phyloP scores from a whole-genome alignment of 108 stramenopile genomes.

The Cyclotella distinguenda region DNA sequence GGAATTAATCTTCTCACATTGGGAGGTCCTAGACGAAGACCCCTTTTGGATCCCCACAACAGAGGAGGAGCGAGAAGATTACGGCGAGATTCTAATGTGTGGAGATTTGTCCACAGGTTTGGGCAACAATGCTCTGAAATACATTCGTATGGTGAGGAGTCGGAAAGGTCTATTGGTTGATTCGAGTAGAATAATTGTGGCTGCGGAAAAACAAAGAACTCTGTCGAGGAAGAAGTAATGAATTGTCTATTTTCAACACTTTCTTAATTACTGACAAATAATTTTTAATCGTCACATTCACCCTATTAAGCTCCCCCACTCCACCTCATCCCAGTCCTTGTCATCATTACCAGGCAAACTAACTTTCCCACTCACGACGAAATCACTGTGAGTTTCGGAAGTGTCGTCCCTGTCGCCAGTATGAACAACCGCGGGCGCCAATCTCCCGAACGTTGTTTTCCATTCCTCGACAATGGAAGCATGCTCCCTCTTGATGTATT shows the following conservation, averaged over 20 bases:
- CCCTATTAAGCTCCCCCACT: constrained; percentile 38
- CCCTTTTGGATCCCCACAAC: constrained; percentile 94
- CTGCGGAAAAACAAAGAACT: constrained; percentile 91
- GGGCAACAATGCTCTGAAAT: constrained; percentile 79
- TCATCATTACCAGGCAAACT: not conserved
- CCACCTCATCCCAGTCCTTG: constrained; percentile 43
- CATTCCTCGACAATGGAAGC: constrained; percentile 39
- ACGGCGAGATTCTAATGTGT: constrained; percentile 71
- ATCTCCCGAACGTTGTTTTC: constrained; percentile 46
- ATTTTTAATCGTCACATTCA: no score
- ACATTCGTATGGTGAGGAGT: constrained; percentile 80
- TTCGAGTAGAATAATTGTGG: constrained; percentile 81
- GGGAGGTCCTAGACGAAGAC: constrained; percentile 82
- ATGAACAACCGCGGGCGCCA: constrained; percentile 14
- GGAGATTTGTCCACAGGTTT: constrained; percentile 85
- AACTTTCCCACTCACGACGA: not conserved
- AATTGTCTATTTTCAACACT: not conserved
- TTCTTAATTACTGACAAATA: no score
- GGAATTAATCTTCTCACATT: constrained; percentile 82
- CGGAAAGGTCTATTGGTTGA: constrained; percentile 87
- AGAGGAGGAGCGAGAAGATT: constrained; percentile 90
- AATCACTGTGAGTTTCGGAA: no score
- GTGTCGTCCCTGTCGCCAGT: no score
- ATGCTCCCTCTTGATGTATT: constrained; percentile 41
- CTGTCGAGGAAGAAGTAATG: constrained; percentile 76